A percentile compares a stretch with the other conserved stretches of the same genome.
Evolutionary conservation across 2,329 filamentous ascomycete species (phyloP).

Genomic region (Diplodia sapinea): DNA sequence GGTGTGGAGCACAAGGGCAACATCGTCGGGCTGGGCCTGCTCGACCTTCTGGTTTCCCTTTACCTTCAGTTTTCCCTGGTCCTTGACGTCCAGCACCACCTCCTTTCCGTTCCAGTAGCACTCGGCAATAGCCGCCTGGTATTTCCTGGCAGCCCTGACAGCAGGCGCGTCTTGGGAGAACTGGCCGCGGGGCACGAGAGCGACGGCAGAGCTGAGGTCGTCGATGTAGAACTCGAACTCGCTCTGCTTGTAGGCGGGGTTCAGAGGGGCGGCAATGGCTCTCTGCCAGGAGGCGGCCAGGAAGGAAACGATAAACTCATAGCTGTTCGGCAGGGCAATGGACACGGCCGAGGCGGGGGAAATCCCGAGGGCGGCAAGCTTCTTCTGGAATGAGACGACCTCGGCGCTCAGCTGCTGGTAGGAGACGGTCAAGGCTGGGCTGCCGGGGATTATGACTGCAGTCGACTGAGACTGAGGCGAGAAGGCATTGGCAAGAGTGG

Average conservation of each 20-base stretch:
- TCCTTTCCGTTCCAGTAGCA: constrained; percentile 78
- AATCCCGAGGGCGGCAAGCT: constrained; percentile 77
- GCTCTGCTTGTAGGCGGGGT: constrained; percentile 87
- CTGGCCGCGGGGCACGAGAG: constrained; percentile 75
- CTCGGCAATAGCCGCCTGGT: constrained; percentile 83
- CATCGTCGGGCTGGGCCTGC: constrained; percentile 73
- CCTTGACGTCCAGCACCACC: constrained; percentile 79
- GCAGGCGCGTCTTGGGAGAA: constrained; percentile 71
- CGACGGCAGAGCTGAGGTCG: constrained; percentile 78
- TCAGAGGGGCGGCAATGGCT: constrained; percentile 82
- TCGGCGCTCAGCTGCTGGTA: constrained; percentile 72
- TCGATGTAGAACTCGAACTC: constrained; percentile 92
- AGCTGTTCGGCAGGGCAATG: constrained; percentile 82
- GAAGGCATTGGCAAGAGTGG: constrained; percentile 66
- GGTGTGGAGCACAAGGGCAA: constrained; percentile 82
- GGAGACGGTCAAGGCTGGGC: constrained; percentile 69
- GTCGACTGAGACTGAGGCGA: constrained; percentile 57
- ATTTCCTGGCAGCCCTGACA: constrained; percentile 77
- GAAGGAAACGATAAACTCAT: constrained; percentile 87
- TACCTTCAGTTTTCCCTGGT: constrained; percentile 68
- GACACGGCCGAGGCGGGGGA: constrained; percentile 73
- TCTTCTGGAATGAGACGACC: constrained; percentile 73
- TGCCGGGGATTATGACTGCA: constrained; percentile 76
- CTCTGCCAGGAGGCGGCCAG: constrained; percentile 85
- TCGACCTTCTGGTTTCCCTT: constrained; percentile 56